Percentiles rank a stretch among this genome's conserved stretches.
These are phyloP conservation scores for Echeveria elegans DNA, from an alignment of 164 flowering plant genomes.

Conservation along the genomic window DNA sequence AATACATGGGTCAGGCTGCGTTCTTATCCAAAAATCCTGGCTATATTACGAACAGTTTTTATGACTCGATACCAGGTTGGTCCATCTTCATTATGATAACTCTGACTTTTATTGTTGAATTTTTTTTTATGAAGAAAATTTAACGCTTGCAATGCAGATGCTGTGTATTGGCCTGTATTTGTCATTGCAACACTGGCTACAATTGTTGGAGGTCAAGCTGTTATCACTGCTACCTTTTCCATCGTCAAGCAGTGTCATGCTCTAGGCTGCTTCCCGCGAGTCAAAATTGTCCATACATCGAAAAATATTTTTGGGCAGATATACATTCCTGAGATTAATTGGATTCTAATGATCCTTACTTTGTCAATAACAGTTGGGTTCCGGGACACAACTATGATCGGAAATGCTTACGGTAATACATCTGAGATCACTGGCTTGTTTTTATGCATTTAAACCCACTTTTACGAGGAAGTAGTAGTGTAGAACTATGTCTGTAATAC, in stretches of 20 bases:
- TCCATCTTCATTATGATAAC: constrained; percentile 9
- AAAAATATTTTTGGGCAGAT: constrained; percentile 71
- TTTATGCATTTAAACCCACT: not conserved
- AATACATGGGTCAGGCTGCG: constrained; percentile 92
- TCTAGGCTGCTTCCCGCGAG: constrained; percentile 92
- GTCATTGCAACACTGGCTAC: constrained; percentile 75
- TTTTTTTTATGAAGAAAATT: not conserved
- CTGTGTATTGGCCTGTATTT: constrained; percentile 77
- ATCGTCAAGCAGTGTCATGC: constrained; percentile 74
- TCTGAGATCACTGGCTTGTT: not conserved
- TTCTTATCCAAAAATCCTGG: constrained; percentile 46
- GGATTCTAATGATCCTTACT: constrained; percentile 76
- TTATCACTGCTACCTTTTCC: constrained; percentile 79
- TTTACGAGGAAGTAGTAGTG: not conserved
- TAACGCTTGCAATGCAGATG: constrained; percentile 42
- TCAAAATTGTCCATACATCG: constrained; percentile 80
- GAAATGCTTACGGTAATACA: constrained; percentile 80
- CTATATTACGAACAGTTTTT: constrained; percentile 38
- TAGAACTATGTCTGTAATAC: not conserved
- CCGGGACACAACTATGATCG: constrained; percentile 62
- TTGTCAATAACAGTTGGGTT: constrained; percentile 69
- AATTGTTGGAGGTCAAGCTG: constrained; percentile 80
- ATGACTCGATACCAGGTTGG: constrained; percentile 62
- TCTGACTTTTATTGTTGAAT: not conserved
- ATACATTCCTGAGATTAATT: constrained; percentile 85